Evolutionary conservation across 257 asterid genomes (phyloP).

Genomic region (Cruciata laevipes): DNA sequence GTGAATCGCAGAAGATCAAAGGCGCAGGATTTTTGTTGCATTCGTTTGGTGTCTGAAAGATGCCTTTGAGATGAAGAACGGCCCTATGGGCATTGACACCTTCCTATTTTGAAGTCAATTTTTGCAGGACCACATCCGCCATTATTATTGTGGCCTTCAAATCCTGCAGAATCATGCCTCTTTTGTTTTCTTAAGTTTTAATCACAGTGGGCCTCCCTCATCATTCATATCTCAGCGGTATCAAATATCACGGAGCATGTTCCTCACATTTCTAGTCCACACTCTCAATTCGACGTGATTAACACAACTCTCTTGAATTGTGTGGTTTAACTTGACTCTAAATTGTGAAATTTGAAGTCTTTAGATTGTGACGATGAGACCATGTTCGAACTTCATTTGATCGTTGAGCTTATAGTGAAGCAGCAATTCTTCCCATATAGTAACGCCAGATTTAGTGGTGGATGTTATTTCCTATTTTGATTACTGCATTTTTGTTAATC

Average conservation of each 20-base stretch:
- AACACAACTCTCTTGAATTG: too few relatives aligned
- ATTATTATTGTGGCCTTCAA: not conserved
- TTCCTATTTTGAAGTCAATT: conserved; percentile 1
- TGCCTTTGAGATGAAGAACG: conserved; percentile 9
- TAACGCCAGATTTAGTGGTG: too few relatives aligned
- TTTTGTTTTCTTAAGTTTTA: not conserved
- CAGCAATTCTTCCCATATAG: too few relatives aligned
- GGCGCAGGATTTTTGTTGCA: conserved; percentile 3
- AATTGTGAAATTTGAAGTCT: too few relatives aligned
- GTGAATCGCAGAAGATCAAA: not conserved
- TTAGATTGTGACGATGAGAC: too few relatives aligned
- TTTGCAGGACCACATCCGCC: not conserved
- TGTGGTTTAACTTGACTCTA: too few relatives aligned
- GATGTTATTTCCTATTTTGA: too few relatives aligned
- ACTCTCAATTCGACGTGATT: too few relatives aligned
- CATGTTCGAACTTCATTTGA: too few relatives aligned
- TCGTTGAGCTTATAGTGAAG: too few relatives aligned
- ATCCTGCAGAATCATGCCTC: not conserved
- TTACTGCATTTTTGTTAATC: too few relatives aligned
- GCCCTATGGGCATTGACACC: not conserved
- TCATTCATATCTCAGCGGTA: not conserved
- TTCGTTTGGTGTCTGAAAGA: conserved; percentile 14
- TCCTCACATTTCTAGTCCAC: not conserved
- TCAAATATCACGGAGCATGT: conserved; percentile 1
- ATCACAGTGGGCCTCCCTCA: not conserved